A percentile compares a stretch with the other conserved stretches of the same genome.
Evolutionary conservation across 2,329 filamentous ascomycete species (phyloP).

Genomic region (Epichloe glyceriae): DNA sequence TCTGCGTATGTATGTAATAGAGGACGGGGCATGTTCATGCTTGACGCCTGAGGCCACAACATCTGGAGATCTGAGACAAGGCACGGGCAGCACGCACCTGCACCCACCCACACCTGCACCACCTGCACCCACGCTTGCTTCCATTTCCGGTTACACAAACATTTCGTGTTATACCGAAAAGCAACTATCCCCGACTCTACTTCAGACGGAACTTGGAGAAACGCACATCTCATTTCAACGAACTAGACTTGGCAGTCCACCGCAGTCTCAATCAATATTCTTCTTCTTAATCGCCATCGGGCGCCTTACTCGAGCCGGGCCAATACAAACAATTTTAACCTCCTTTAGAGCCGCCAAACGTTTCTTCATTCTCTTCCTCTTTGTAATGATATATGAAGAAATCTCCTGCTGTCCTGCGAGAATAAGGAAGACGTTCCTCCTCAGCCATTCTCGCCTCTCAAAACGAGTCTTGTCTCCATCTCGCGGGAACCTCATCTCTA

Average conservation of each 20-base stretch:
- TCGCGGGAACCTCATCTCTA: slow-evolving; percentile 15
- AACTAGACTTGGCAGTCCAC: too few species aligned
- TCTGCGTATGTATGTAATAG: too few species aligned
- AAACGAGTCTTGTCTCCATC: slow-evolving; percentile 8
- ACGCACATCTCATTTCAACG: background rate
- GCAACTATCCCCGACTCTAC: too few species aligned
- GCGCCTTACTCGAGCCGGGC: too few species aligned
- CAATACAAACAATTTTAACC: too few species aligned
- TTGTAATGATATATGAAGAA: too few species aligned
- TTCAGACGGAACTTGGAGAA: background rate
- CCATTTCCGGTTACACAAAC: background rate
- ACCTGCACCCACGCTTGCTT: background rate
- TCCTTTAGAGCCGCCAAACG: too few species aligned
- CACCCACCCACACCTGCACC: background rate
- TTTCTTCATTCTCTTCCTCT: too few species aligned
- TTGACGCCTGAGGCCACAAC: background rate
- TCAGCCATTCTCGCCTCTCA: background rate
- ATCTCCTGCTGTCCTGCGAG: too few species aligned
- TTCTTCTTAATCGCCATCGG: too few species aligned
- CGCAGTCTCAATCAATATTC: too few species aligned
- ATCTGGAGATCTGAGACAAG: background rate
- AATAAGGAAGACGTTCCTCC: background rate
- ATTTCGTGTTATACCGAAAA: background rate
- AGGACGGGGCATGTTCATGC: background rate
- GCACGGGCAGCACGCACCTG: background rate